Evolutionary conservation across 768 basidiomycete species (phyloP).

Genomic region (Pleurotus tuoliensis): DNA sequence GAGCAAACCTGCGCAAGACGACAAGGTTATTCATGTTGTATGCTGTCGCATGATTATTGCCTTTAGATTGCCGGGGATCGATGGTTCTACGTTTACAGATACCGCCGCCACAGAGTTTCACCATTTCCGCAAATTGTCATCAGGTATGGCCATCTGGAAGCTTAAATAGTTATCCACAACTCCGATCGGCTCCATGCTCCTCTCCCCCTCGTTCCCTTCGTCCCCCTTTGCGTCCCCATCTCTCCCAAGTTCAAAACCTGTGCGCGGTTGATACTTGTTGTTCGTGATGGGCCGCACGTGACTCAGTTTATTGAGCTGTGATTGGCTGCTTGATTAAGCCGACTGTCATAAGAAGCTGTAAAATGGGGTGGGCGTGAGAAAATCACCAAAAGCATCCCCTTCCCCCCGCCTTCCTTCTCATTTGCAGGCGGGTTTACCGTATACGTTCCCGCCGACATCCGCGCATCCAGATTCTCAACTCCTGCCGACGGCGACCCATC

Average conservation of each 20-base stretch:
- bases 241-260: no score
- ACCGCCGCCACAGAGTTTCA: not conserved
- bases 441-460: not conserved
- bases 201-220: no score
- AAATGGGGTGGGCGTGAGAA: constrained; percentile 1
- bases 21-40: no score
- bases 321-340: no score
- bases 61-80: not conserved
- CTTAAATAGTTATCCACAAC: not conserved
- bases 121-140: not conserved
- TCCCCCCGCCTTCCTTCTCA: not conserved
- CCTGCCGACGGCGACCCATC: no score
- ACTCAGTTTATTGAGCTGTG: not conserved
- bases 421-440: not conserved
- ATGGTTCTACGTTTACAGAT: no score
- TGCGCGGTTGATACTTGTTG: no score
- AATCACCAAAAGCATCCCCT: not conserved
- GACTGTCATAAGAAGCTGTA: constrained; percentile 1
- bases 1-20: no score
- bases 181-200: not conserved
- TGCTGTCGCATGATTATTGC: not conserved
- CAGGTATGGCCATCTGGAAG: no score
- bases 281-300: not conserved
- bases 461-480: no score
- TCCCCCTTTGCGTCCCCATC: no score